Evolutionary conservation across 2,329 filamentous ascomycete genomes (phyloP), one percentile per base, ranked within the genome.

Genomic region (Aspergillus sp.): DNA sequence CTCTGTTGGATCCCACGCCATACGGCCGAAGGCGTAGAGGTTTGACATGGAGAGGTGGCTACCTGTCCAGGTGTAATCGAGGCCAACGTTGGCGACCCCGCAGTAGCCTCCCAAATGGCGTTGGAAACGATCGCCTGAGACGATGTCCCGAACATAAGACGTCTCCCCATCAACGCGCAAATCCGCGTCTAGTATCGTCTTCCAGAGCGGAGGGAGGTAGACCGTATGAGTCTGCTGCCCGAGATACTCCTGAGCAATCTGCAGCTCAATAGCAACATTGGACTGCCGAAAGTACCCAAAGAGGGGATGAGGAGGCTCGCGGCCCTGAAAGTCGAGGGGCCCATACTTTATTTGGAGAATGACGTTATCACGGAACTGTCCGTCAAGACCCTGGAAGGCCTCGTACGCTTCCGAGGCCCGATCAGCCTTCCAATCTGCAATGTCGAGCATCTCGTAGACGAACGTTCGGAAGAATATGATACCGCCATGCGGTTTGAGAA

Each of bases 291-390:
- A 68, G 50, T 83, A 80, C 6, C 80, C 82, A 64, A 91, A 90
- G 1, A 92, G 76, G 0, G 89, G 89, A 4, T 85, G 89, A 1
- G 82, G 76, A 1, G 89, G 86, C 71, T 91, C 89, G 41, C 89
- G 84, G 11, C 91, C 87, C 68, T 91, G 89, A 73, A 91, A 91
- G 70, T 91, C 89, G 62, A 91, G 91, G 0, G 89, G 88, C 0
- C 89, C 89, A 64, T 89, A 90, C 74, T 91, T 92, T 74, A 91
- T 87, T 71, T 92, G 89, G 2, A 91, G 81, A 0, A 91, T 81
- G 0, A 91, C 88, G 51, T 91, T 91, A 50, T 88, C 85, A 23
- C 89, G 86, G 60, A 91, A 91, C 62, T 87, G 73, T 5, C 82
- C 84, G 68, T 91, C 89, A 0, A 91, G 81, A 0, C 81, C 80